Conservation (phyloP, 306 rosid genomes). For the Lathyrus sativus region DNA sequence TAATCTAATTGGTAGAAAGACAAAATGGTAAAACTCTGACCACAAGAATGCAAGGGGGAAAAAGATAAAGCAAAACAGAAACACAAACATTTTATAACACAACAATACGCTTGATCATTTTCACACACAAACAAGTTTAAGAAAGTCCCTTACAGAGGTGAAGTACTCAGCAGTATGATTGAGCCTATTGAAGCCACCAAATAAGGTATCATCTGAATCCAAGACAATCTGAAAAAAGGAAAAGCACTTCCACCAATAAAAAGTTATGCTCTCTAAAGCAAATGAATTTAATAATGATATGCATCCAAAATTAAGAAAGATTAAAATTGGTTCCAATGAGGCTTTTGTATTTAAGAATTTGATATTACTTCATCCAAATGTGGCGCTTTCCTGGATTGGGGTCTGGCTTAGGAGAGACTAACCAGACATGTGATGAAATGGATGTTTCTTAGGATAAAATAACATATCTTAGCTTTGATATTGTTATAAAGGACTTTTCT, state of each 20-base stretch:
- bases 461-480: constrained; percentile 13
- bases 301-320: constrained; percentile 20
- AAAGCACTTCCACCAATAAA: constrained; percentile 7
- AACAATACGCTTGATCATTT: background rate
- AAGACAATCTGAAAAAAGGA: constrained; percentile 64
- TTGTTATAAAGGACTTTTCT: constrained; percentile 15
- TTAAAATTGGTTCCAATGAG: background rate
- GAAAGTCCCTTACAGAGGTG: constrained; percentile 53
- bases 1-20: background rate
- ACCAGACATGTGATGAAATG: constrained; percentile 26
- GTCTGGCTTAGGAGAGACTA: constrained; percentile 12
- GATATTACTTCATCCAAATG: constrained; percentile 21
- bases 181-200: constrained; percentile 79
- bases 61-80: constrained; percentile 7
- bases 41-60: constrained; percentile 1
- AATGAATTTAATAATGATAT: constrained; percentile 30
- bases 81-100: constrained; percentile 11
- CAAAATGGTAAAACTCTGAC: constrained; percentile 26
- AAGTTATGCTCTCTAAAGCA: constrained; percentile 21
- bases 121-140: no score
- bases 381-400: constrained; percentile 16
- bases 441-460: constrained; percentile 19
- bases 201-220: constrained; percentile 77
- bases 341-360: constrained; percentile 18
- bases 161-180: constrained; percentile 71